Evolutionary conservation across 2,329 filamentous ascomycete genomes (phyloP).

Genomic region (Trichophyton rubrum): DNA sequence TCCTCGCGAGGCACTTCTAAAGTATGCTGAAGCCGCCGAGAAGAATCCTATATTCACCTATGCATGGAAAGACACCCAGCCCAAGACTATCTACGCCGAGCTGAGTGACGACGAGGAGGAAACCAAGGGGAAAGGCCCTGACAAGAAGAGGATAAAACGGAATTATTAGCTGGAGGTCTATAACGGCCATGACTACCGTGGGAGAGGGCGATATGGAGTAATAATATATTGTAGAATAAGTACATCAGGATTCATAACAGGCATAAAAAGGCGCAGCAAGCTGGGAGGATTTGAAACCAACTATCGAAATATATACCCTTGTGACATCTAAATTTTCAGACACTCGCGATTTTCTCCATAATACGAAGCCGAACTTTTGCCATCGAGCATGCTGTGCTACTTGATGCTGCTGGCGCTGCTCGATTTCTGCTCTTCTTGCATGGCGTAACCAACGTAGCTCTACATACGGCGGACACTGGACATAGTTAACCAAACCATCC

Average conservation of each 20-base stretch:
- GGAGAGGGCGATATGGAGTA: no score
- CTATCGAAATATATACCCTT: neutral
- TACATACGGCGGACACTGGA: no score
- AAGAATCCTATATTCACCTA: constrained; percentile 91
- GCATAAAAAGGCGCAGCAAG: neutral
- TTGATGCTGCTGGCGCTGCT: no score
- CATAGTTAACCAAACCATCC: neutral
- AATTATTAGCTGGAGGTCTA: constrained; percentile 14
- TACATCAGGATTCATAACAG: neutral
- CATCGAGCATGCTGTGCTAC: no score
- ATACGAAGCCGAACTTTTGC: neutral
- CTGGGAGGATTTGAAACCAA: neutral
- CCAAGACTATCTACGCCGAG: constrained; percentile 80
- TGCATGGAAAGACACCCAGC: constrained; percentile 85
- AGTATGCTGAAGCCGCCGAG: constrained; percentile 86
- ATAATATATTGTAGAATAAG: no score
- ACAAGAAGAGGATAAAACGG: constrained; percentile 45
- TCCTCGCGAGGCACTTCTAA: constrained; percentile 80
- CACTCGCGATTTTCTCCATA: neutral
- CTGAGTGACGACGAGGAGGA: constrained; percentile 71
- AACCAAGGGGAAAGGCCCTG: constrained; percentile 41
- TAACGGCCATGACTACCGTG: no score
- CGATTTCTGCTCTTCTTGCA: no score
- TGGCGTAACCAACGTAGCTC: no score
- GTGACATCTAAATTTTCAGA: neutral